phyloP scores from a whole-genome alignment of 1,139 yeast genomes.

The Taphrina communis region DNA sequence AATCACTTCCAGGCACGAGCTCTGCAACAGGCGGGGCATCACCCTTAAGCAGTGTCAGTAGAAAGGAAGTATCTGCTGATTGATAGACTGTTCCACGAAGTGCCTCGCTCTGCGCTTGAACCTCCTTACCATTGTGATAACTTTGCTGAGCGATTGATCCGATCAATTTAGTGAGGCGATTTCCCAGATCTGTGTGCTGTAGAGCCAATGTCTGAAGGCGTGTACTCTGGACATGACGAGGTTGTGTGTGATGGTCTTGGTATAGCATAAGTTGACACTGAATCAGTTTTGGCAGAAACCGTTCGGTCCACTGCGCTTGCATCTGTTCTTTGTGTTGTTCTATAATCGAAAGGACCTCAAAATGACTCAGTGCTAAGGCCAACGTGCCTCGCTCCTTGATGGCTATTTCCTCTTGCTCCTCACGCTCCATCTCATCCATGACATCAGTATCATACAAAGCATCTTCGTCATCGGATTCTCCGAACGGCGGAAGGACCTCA shows the following conservation, averaged over 20 bases:
- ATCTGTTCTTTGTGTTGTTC: constrained; percentile 14
- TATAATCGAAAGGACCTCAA: constrained; percentile 1
- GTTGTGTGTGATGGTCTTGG: neutral
- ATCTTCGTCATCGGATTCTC: constrained; percentile 11
- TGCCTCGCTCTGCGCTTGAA: neutral
- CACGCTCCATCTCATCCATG: constrained; percentile 9
- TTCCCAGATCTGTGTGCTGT: neutral
- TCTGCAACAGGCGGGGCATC: neutral
- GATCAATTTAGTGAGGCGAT: neutral
- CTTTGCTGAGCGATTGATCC: neutral
- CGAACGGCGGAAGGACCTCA: constrained; percentile 16
- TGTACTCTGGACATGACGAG: neutral
- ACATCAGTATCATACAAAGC: neutral
- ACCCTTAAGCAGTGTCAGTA: neutral
- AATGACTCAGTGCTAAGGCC: neutral
- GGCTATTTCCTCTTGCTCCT: neutral
- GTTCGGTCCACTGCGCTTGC: neutral
- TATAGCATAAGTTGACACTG: neutral
- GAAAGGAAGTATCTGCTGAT: constrained; percentile 1
- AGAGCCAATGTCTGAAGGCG: neutral
- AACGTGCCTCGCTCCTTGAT: neutral
- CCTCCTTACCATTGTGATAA: neutral
- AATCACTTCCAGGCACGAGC: too few relatives aligned
- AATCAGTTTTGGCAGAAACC: neutral
- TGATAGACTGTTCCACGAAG: constrained; percentile 4